Evolutionary conservation across 768 basidiomycete genomes (phyloP), one percentile per base, ranked within the genome.

Genomic region (Sporobolomyces roseus): DNA sequence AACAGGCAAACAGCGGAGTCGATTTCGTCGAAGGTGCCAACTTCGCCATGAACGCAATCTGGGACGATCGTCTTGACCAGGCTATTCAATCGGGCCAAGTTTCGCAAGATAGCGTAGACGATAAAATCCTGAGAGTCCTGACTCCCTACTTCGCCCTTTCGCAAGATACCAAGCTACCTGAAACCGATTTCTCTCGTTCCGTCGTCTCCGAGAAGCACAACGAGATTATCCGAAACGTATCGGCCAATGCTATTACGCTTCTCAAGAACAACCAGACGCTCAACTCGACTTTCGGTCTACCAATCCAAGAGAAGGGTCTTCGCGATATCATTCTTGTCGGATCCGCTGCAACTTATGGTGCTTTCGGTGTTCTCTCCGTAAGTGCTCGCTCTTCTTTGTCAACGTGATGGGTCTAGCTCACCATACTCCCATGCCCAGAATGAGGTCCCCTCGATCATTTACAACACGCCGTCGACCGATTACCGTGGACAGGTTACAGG

Each of bases 311-410:
- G 35, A 38, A 55, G n/a, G 54, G 49, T 7, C 38, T 52, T 1
- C 30, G 32, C 27, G 33, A 60, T 56, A 17, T 69, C 45, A 25
- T 60, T 36, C 43, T 63, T 23, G 62, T 64, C 29, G 62, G 52
- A 64, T 76, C 55, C 10, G 66, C 30, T 52, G 62, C 69, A 61
- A 79, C 12, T 51, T 79, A 36, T 9, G 73, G 19, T 35, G 74
- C 23, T 41, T 78, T 27, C 70, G 79, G 50, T 16, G 51, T 53
- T 17, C 17, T 65, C 30, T 35, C 50, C n/a, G n/a, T n/a, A n/a
- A n/a, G n/a, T n/a, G n/a, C n/a, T n/a, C n/a, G n/a, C n/a, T n/a
- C n/a, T n/a, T n/a, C n/a, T n/a, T n/a, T n/a, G n/a, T n/a, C n/a
- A n/a, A n/a, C n/a, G n/a, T n/a, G n/a, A n/a, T n/a, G n/a, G n/a